Percentiles rank a stretch among this genome's conserved stretches.
phyloP scores from a whole-genome alignment of 2,329 filamentous ascomycete species.

The Dactylella cylindrospora region DNA sequence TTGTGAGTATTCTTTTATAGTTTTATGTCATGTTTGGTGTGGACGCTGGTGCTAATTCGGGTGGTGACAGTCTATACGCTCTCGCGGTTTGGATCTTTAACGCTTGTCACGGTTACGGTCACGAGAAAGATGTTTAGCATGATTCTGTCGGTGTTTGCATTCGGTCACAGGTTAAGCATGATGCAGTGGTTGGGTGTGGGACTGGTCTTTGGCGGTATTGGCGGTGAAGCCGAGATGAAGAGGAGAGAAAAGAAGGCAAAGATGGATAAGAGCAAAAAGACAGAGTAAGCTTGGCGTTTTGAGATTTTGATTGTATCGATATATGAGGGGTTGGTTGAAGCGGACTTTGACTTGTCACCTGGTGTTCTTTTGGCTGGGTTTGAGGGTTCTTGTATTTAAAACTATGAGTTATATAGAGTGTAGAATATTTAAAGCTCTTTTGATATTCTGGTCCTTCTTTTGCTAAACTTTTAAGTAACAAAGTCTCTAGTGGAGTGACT shows the following conservation, averaged over 20 bases:
- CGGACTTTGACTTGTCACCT: too few species aligned
- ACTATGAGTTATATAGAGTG: too few species aligned
- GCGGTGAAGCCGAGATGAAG: conserved; percentile 80
- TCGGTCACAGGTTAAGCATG: conserved; percentile 79
- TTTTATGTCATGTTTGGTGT: neutral
- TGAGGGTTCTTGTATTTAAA: too few species aligned
- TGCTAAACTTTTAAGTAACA: too few species aligned
- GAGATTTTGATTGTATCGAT: too few species aligned
- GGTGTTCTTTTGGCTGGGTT: too few species aligned
- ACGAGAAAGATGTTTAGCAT: conserved; percentile 99
- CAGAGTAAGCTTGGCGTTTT: conserved; percentile 22
- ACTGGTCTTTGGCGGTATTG: conserved; percentile 92
- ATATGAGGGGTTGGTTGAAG: too few species aligned
- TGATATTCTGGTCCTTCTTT: too few species aligned
- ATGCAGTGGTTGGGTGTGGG: conserved; percentile 94
- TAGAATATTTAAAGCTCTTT: too few species aligned
- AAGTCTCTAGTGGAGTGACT: too few species aligned
- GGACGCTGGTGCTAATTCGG: conserved; percentile 7
- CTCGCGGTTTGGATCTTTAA: conserved; percentile 83
- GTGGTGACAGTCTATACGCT: conserved; percentile 74
- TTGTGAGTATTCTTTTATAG: conserved; percentile 58
- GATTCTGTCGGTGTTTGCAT: conserved; percentile 92
- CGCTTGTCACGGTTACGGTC: conserved; percentile 94
- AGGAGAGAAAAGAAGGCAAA: conserved; percentile 81
- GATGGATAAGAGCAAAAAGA: conserved; percentile 62